These are phyloP conservation scores for Penicillium oxalicum DNA, from an alignment of 2,329 filamentous ascomycete genomes.

Conservation along the genomic window DNA sequence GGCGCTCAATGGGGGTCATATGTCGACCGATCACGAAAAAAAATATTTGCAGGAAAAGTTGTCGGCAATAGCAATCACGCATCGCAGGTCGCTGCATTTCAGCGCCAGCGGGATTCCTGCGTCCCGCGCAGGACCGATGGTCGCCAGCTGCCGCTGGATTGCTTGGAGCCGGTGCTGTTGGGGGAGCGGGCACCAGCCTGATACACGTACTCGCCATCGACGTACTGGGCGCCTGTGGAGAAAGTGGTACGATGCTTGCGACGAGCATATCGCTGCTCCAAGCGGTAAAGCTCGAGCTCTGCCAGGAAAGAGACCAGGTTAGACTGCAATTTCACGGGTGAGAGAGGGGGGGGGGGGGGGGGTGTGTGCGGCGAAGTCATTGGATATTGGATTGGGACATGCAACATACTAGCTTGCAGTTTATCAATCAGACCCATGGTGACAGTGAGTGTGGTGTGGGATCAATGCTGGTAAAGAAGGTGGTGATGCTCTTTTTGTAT, in stretches of 20 bases:
- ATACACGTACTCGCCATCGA: slow-evolving; percentile 94
- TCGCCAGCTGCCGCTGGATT: slow-evolving; percentile 34
- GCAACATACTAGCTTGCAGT: slow-evolving; percentile 45
- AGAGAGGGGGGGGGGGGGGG: slow-evolving; percentile 48
- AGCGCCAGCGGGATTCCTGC: slow-evolving; percentile 26
- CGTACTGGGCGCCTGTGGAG: slow-evolving; percentile 81
- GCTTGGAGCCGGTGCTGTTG: slow-evolving; percentile 35
- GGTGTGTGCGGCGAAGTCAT: slow-evolving; percentile 16
- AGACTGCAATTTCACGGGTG: slow-evolving; percentile 42
- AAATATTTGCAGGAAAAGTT: too few species aligned
- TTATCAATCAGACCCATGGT: slow-evolving; percentile 49
- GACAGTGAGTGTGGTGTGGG: not conserved
- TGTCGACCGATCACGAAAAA: too few species aligned
- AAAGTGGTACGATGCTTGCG: slow-evolving; percentile 87
- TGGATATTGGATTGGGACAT: not conserved
- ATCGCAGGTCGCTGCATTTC: slow-evolving; percentile 4
- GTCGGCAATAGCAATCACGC: not conserved
- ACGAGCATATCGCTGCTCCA: slow-evolving; percentile 91
- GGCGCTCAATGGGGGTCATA: too few species aligned
- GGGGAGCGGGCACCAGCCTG: slow-evolving; percentile 35
- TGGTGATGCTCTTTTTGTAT: too few species aligned
- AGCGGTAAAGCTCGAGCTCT: slow-evolving; percentile 78
- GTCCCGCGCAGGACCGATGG: slow-evolving; percentile 25
- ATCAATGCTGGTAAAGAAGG: too few species aligned
- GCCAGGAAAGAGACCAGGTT: not conserved